Evolutionary conservation across 371 early-diverging fungal genomes (phyloP), one percentile per base, ranked within the genome.

Genomic region (Chytridium lagenaria): DNA sequence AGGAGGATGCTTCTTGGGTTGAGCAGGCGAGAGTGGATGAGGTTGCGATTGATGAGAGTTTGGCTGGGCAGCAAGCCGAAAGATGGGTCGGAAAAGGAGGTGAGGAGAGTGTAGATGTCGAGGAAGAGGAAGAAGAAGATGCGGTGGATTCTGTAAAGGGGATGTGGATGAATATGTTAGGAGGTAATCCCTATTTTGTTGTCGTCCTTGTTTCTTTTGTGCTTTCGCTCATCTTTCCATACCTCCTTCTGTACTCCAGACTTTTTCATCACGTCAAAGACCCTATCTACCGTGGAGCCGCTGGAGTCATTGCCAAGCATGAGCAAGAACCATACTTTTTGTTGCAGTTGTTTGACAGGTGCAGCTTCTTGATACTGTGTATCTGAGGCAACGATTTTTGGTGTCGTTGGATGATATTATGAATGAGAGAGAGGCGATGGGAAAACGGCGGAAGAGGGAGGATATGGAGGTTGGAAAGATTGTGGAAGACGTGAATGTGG

Each of bases 241-340:
- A n/a, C n/a, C n/a, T n/a, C n/a, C n/a, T n/a, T n/a, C n/a, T n/a
- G n/a, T n/a, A n/a, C n/a, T n/a, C n/a, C 7, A 77, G 78, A 49
- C 75, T 81, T 5, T 81, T 79, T 52, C 65, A 73, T 16, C 30
- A 64, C 30, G 74, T 64, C 50, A 77, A 76, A 39, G 79, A 79
- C 59, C 33, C 68, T n/a, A 78, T 81, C 33, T 79, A 81, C 76
- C 69, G 77, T 22, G 70, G 69, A 23, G 82, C 82, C 26, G 82
- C 79, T 36, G 50, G 26, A 38, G 36, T 74, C 19, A 79, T 81
- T 36, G 72, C 79, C 1, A 22, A 67, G 26, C 69, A 70, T 50
- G 79, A 78, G 50, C 22, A 19, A 10, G 79, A 81, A 63, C 82
- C 82, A 10, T 77, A 77, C 72, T 81, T 79, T 55, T 49, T 81